phyloP scores from a whole-genome alignment of 768 basidiomycete species.

The Lactarius hatsudake region DNA sequence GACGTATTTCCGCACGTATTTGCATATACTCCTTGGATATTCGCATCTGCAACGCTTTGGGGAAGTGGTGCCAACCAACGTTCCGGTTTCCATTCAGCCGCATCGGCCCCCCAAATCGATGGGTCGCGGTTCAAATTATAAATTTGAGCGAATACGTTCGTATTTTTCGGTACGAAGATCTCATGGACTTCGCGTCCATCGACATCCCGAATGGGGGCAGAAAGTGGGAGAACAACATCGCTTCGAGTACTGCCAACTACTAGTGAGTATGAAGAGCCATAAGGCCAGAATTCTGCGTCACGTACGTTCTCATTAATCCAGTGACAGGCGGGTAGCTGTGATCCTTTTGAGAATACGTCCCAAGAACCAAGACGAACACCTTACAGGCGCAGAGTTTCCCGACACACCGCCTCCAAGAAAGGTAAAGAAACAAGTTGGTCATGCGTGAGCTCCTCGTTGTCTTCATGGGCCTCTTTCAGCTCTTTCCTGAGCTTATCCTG shows the following conservation, averaged over 20 bases:
- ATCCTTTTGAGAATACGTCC: neutral
- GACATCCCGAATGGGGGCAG: neutral
- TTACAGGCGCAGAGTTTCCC: constrained; percentile 28
- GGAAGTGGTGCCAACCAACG: constrained; percentile 38
- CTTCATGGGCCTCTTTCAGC: constrained; percentile 13
- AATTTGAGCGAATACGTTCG: constrained; percentile 31
- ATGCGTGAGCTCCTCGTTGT: constrained; percentile 32
- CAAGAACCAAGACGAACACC: neutral
- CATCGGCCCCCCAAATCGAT: constrained; percentile 43
- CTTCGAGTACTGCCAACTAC: neutral
- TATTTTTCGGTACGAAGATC: constrained; percentile 32
- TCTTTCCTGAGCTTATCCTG: no score
- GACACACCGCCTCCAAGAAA: constrained; percentile 38
- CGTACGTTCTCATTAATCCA: neutral
- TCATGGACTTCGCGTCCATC: neutral
- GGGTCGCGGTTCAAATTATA: constrained; percentile 34
- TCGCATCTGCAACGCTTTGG: constrained; percentile 29
- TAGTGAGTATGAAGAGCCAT: neutral
- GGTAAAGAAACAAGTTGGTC: constrained; percentile 35
- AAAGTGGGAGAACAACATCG: neutral
- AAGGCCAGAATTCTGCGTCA: neutral
- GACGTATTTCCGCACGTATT: constrained; percentile 27
- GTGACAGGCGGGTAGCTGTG: neutral
- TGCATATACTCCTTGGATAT: constrained; percentile 37
- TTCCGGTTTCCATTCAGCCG: constrained; percentile 44